Evolutionary conservation across 305 asterid species (phyloP).

Genomic region (Rubia peregrina): DNA sequence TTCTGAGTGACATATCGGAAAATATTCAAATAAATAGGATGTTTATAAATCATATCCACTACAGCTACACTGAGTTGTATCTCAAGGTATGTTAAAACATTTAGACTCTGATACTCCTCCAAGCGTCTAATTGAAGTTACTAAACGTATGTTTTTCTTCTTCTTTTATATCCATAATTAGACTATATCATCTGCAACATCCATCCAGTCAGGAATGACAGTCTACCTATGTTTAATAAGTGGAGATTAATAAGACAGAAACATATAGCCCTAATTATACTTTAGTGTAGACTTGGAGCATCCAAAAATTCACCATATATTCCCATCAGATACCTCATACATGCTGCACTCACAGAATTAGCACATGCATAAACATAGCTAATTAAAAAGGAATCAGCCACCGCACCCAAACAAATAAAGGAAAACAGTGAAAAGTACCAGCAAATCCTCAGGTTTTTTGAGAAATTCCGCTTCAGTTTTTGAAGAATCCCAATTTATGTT

Average conservation of each 20-base stretch:
- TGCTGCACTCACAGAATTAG: background rate
- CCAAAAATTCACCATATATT: background rate
- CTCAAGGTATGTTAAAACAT: background rate
- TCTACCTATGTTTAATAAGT: background rate
- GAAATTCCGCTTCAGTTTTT: conserved; percentile 58
- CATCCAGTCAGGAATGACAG: background rate
- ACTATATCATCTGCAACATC: background rate
- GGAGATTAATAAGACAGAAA: background rate
- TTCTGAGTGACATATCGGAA: background rate
- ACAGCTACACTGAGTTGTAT: background rate
- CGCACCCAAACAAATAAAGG: background rate
- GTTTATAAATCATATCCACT: background rate
- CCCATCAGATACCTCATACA: background rate
- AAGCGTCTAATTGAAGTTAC: background rate
- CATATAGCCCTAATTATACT: background rate
- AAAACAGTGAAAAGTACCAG: conserved; percentile 42
- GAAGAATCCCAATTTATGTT: conserved; percentile 69
- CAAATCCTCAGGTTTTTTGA: conserved; percentile 82
- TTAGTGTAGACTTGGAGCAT: background rate
- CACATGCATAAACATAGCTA: background rate
- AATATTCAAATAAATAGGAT: background rate
- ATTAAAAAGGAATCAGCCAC: background rate
- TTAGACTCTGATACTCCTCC: background rate
- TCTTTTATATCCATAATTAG: background rate
- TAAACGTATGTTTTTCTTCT: background rate